Evolutionary conservation across 129 eudicot genomes (phyloP).

Genomic region (Silybum marianum): DNA sequence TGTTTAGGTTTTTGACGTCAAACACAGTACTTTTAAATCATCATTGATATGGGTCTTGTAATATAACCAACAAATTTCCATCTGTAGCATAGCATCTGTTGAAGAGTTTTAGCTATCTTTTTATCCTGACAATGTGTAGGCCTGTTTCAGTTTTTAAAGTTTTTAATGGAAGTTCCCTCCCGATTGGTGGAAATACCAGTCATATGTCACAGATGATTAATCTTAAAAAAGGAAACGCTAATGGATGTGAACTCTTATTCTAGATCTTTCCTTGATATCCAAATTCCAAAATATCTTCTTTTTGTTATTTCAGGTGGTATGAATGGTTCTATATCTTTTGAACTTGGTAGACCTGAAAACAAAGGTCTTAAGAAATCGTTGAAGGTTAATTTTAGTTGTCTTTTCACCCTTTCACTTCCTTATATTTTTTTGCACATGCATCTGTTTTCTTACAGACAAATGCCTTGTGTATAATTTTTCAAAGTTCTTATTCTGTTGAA

Average conservation of each 20-base stretch:
- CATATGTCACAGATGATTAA: background rate
- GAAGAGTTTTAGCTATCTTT: constrained; percentile 4
- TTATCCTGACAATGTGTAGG: background rate
- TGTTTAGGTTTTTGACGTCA: background rate
- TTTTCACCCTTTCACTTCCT: background rate
- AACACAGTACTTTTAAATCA: background rate
- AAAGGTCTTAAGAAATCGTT: constrained; percentile 71
- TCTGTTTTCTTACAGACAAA: background rate
- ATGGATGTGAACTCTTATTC: background rate
- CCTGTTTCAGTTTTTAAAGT: background rate
- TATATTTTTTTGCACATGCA: background rate
- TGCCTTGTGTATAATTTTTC: background rate
- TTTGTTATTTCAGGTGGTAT: constrained; percentile 71
- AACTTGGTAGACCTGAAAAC: constrained; percentile 96
- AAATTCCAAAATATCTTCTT: background rate
- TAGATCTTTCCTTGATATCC: background rate
- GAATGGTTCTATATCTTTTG: constrained; percentile 92
- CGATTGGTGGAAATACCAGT: background rate
- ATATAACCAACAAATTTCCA: background rate
- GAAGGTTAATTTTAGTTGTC: constrained; percentile 53
- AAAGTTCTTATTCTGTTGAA: constrained; percentile 14
- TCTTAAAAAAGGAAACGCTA: background rate
- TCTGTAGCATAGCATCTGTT: background rate
- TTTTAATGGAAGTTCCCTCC: background rate
- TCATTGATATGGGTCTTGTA: background rate